Conservation (phyloP, 192 early-diverging fungal species). For the Backusella tarrabulga region DNA sequence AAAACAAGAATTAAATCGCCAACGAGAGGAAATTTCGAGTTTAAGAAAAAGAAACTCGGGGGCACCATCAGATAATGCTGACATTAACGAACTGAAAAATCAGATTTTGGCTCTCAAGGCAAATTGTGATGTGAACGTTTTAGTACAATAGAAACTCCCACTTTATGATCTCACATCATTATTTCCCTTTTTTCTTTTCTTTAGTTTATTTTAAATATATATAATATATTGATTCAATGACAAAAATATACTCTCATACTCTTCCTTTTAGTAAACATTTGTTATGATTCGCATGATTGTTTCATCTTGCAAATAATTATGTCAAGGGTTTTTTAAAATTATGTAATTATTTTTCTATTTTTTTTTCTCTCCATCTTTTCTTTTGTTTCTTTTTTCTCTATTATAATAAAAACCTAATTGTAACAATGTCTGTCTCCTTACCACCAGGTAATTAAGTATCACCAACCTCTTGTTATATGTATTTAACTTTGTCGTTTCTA, state of each 20-base stretch:
- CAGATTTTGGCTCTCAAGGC: constrained; percentile 72
- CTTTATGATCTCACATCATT: no score
- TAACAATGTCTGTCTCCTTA: not conserved
- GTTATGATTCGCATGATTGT: not conserved
- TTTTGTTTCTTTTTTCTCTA: not conserved
- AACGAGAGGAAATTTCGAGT: constrained; percentile 65
- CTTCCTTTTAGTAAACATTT: no score
- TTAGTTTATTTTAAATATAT: no score
- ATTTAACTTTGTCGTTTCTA: not conserved
- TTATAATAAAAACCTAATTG: not conserved
- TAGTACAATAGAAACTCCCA: not conserved
- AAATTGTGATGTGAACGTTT: not conserved
- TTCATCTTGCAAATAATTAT: not conserved
- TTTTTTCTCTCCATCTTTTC: not conserved
- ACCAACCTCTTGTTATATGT: not conserved
- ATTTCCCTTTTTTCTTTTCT: no score
- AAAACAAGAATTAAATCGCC: constrained; percentile 47
- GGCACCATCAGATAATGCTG: constrained; percentile 51
- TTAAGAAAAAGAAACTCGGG: constrained; percentile 38
- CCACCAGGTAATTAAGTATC: constrained; percentile 1
- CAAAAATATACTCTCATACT: not conserved
- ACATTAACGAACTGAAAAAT: constrained; percentile 63
- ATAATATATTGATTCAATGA: not conserved
- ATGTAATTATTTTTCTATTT: not conserved
- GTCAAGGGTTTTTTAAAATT: not conserved